A percentile compares a stretch with the other conserved stretches of the same genome.
Conservation (phyloP, 2,329 filamentous ascomycete species). For the Hymenoscyphus occultus region DNA sequence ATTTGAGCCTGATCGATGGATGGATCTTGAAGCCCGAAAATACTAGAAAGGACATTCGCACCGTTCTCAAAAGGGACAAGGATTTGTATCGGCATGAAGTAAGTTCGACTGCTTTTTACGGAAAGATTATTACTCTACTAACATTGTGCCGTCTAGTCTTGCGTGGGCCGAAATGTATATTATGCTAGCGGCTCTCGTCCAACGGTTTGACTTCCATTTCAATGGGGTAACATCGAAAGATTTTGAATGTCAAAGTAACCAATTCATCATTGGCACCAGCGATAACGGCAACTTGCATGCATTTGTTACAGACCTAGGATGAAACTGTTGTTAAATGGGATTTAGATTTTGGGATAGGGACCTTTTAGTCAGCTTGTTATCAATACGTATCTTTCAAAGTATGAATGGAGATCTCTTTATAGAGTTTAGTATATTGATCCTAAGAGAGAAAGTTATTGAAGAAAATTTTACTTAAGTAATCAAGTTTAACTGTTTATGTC, state of each 20-base stretch:
- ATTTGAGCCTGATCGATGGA: constrained; percentile 4
- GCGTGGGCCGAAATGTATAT: constrained; percentile 19
- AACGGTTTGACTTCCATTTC: constrained; percentile 15
- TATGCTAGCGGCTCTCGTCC: constrained; percentile 11
- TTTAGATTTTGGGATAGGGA: too few relatives aligned
- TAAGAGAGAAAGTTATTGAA: neutral
- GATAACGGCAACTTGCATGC: constrained; percentile 8
- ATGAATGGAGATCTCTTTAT: neutral
- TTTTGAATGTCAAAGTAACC: constrained; percentile 17
- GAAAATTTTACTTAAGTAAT: neutral
- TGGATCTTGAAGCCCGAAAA: constrained; percentile 15
- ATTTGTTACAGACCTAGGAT: constrained; percentile 1
- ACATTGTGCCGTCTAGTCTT: constrained; percentile 15
- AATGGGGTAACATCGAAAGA: constrained; percentile 9
- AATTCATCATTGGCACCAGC: constrained; percentile 18
- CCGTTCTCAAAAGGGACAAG: constrained; percentile 16
- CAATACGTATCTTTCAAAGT: neutral
- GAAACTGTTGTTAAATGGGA: too few relatives aligned
- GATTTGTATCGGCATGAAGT: constrained; percentile 19
- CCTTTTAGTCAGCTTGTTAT: too few relatives aligned
- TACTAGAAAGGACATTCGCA: constrained; percentile 29
- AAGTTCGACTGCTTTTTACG: neutral
- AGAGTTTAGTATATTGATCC: neutral
- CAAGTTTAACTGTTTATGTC: too few relatives aligned
- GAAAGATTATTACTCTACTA: too few relatives aligned